Evolutionary conservation across 345 rosid genomes (phyloP).

Genomic region (Hirschfeldia incana): DNA sequence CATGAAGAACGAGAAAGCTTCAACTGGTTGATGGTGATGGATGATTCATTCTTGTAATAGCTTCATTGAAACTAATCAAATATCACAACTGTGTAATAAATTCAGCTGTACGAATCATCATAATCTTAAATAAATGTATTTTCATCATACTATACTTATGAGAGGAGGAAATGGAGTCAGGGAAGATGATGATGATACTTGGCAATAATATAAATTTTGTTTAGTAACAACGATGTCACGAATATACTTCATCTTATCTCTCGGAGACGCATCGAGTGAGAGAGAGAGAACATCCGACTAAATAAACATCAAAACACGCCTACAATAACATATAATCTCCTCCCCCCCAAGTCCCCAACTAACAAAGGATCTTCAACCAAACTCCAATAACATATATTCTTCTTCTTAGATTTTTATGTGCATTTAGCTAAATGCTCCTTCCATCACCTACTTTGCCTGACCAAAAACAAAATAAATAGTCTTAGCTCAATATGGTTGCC

Average conservation of each 20-base stretch:
- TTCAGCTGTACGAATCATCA: background rate
- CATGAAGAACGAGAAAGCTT: slow-evolving; percentile 89
- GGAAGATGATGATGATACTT: slow-evolving; percentile 9
- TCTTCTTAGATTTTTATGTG: slow-evolving; percentile 32
- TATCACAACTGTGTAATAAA: background rate
- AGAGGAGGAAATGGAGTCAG: background rate
- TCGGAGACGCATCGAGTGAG: background rate
- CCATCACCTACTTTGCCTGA: slow-evolving; percentile 62
- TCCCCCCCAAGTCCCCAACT: background rate
- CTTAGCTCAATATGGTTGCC: slow-evolving; percentile 15
- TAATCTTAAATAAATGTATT: background rate
- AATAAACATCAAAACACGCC: slow-evolving; percentile 26
- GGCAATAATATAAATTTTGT: background rate
- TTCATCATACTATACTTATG: background rate
- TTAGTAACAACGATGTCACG: background rate
- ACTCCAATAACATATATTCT: slow-evolving; percentile 3
- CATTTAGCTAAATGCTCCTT: slow-evolving; percentile 39
- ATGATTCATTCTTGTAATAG: slow-evolving; percentile 5
- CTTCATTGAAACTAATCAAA: background rate
- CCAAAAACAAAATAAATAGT: slow-evolving; percentile 12
- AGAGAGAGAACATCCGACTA: slow-evolving; percentile 16
- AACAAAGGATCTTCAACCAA: slow-evolving; percentile 24
- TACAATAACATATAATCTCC: slow-evolving; percentile 29
- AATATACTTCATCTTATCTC: slow-evolving; percentile 31
- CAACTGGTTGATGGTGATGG: slow-evolving; percentile 52